phyloP scores from a whole-genome alignment of 495 filamentous ascomycete genomes.

The Coniosporium apollinis region DNA sequence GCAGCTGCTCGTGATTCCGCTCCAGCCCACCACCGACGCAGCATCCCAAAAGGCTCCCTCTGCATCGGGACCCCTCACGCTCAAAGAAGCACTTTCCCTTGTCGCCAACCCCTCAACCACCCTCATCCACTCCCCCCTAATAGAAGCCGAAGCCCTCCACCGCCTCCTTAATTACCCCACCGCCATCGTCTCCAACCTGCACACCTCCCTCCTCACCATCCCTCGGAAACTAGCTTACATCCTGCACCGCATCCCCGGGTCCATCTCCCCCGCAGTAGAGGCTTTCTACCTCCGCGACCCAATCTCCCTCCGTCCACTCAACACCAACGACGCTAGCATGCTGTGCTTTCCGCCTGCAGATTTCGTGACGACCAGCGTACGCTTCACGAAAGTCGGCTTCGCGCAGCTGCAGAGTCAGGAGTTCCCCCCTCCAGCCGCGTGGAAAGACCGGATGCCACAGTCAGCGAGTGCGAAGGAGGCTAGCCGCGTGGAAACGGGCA shows the following conservation, averaged over 20 bases:
- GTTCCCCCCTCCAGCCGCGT: constrained; percentile 52
- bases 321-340: constrained; percentile 27
- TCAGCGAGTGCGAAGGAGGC: constrained; percentile 15
- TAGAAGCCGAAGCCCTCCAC: constrained; percentile 84
- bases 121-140: constrained; percentile 45
- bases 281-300: constrained; percentile 89
- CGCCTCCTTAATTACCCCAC: constrained; percentile 66
- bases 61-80: constrained; percentile 30
- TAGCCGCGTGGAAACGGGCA: constrained; percentile 50
- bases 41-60: constrained; percentile 24
- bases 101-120: constrained; percentile 33
- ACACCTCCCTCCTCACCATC: constrained; percentile 52
- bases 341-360: constrained; percentile 57
- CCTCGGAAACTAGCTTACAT: constrained; percentile 74
- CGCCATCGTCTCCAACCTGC: constrained; percentile 50
- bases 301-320: constrained; percentile 51
- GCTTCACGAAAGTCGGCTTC: constrained; percentile 76
- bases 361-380: constrained; percentile 57
- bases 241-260: constrained; percentile 50
- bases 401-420: constrained; percentile 83
- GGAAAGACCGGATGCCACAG: constrained; percentile 31
- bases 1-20: constrained; percentile 57
- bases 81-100: constrained; percentile 41
- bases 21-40: constrained; percentile 8
- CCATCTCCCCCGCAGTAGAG: constrained; percentile 70